These are phyloP conservation scores for Chenopodium album DNA, from an alignment of 148 eudicot species.

Conservation along the genomic window DNA sequence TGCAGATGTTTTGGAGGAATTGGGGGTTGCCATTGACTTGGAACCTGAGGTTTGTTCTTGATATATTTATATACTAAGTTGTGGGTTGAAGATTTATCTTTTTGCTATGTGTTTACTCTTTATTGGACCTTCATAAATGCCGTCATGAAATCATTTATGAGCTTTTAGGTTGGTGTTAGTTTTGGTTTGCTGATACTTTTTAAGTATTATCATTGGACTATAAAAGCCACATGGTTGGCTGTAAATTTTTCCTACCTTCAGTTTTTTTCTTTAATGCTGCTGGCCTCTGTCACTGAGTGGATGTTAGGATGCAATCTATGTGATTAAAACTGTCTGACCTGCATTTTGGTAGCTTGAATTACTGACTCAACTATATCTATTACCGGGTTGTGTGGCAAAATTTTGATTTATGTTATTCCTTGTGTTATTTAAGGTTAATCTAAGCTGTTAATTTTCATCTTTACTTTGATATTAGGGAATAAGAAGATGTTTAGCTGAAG, in stretches of 20 bases:
- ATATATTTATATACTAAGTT: background rate
- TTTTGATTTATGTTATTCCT: background rate
- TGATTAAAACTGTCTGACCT: background rate
- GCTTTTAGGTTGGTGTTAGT: conserved; percentile 12
- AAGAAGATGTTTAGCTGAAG: conserved; percentile 70
- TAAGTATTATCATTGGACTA: conserved; percentile 7
- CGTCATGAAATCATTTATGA: conserved; percentile 14
- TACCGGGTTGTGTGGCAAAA: background rate
- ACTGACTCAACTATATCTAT: background rate
- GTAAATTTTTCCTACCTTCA: background rate
- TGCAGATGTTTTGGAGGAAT: conserved; percentile 90
- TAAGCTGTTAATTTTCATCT: background rate
- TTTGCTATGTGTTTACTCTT: conserved; percentile 9
- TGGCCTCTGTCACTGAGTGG: background rate
- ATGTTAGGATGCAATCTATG: background rate
- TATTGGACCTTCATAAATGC: background rate
- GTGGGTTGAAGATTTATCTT: background rate
- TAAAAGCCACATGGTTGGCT: background rate
- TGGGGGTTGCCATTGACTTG: conserved; percentile 80
- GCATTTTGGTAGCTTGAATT: background rate
- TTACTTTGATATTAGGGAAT: conserved; percentile 55
- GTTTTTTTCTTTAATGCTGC: conserved; percentile 14
- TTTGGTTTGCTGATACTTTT: background rate
- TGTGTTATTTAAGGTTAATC: background rate
- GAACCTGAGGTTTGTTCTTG: conserved; percentile 74